These are phyloP conservation scores for Tylopilus subfusipes DNA, from an alignment of 768 basidiomycete species.

Conservation along the genomic window DNA sequence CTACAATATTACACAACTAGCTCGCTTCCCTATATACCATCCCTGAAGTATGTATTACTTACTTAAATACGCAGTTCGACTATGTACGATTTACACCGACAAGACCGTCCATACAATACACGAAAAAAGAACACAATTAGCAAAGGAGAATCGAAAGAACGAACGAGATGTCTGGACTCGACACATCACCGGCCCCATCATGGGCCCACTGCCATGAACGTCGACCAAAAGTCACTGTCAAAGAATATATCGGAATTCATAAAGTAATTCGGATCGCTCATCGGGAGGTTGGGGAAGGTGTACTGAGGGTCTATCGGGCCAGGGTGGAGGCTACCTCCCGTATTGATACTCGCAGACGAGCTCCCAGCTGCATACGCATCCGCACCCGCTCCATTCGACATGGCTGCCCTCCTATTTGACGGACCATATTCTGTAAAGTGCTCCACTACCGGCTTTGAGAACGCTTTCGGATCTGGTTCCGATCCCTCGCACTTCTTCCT, in stretches of 20 bases:
- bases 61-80: conserved; percentile 4
- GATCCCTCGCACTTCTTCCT: conserved; percentile 27
- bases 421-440: conserved; percentile 25
- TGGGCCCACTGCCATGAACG: conserved; percentile 31
- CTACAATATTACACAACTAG: conserved; percentile 7
- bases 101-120: neutral
- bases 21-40: conserved; percentile 1
- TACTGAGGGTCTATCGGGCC: conserved; percentile 18
- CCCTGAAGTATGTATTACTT: neutral
- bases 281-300: conserved; percentile 20
- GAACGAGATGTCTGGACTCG: neutral
- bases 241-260: conserved; percentile 39
- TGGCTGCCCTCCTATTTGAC: conserved; percentile 14
- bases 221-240: conserved; percentile 42
- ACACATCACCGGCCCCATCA: conserved; percentile 8
- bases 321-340: neutral
- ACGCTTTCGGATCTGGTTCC: conserved; percentile 18
- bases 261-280: conserved; percentile 31
- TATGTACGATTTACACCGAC: conserved; percentile 1
- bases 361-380: conserved; percentile 10
- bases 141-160: neutral
- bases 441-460: conserved; percentile 15
- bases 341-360: neutral
- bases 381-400: conserved; percentile 17
- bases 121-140: neutral